Evolutionary conservation across 2,329 filamentous ascomycete genomes (phyloP).

Genomic region (Aureobasidium leucospermi): DNA sequence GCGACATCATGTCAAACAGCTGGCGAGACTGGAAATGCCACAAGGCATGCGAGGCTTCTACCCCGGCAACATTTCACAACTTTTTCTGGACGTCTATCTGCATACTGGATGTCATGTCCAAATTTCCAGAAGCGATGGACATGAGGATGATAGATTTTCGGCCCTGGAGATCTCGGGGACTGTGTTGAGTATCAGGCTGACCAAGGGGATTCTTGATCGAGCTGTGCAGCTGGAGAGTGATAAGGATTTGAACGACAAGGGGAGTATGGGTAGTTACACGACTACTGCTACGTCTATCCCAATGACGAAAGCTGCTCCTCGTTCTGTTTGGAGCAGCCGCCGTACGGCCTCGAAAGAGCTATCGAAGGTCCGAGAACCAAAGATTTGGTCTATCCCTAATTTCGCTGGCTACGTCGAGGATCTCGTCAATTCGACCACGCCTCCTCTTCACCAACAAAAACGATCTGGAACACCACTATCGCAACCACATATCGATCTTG

Average conservation of each 20-base stretch:
- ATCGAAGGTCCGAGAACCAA: neutral
- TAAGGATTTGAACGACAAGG: neutral
- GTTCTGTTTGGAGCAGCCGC: neutral
- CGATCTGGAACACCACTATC: neutral
- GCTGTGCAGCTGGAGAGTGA: neutral
- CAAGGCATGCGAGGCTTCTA: constrained; percentile 13
- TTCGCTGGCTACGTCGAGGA: constrained; percentile 14
- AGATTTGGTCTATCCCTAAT: neutral
- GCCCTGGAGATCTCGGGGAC: constrained; percentile 3
- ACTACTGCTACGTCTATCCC: neutral
- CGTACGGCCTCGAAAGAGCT: neutral
- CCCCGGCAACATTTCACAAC: neutral
- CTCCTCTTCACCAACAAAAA: neutral
- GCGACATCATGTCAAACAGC: constrained; percentile 8
- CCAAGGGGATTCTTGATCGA: constrained; percentile 1
- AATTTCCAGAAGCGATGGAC: neutral
- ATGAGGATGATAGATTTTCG: neutral
- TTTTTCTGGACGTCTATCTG: constrained; percentile 10
- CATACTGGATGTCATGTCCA: constrained; percentile 13
- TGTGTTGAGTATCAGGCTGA: neutral
- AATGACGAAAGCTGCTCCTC: neutral
- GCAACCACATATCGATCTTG: constrained; percentile 15
- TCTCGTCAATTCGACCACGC: neutral
- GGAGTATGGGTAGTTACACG: neutral
- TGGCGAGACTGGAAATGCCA: constrained; percentile 7